Evolutionary conservation across 371 early-diverging fungal genomes (phyloP).

Genomic region (Mortierella sp.): DNA sequence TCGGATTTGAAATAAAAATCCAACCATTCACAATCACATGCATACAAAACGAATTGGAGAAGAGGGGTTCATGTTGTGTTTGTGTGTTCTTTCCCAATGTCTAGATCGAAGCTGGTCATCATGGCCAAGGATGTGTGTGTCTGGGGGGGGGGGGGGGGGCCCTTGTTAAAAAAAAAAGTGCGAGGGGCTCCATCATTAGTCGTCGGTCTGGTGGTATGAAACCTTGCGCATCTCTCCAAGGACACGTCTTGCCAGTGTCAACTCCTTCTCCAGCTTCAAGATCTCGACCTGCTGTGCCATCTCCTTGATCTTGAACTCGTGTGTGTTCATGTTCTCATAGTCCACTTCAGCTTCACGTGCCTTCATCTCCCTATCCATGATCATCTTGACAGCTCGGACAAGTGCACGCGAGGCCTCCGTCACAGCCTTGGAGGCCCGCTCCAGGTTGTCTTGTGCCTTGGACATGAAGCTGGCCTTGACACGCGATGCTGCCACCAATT

Average conservation of each 20-base stretch:
- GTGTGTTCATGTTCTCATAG: constrained; percentile 80
- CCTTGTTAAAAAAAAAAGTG: no score
- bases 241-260: constrained; percentile 85
- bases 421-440: constrained; percentile 92
- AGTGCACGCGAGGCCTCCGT: constrained; percentile 90
- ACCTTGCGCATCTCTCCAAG: constrained; percentile 93
- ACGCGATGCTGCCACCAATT: constrained; percentile 96
- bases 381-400: constrained; percentile 92
- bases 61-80: no score
- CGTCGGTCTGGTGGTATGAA: constrained; percentile 70
- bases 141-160: no score
- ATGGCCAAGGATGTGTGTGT: no score
- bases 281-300: constrained; percentile 98
- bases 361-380: constrained; percentile 79
- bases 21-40: no score
- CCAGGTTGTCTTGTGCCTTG: constrained; percentile 91
- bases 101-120: no score
- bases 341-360: constrained; percentile 70
- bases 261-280: constrained; percentile 92
- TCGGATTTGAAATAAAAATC: no score
- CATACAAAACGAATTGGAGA: no score
- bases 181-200: no score
- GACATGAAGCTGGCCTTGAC: constrained; percentile 94
- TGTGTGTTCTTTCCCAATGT: no score
- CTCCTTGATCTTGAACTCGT: constrained; percentile 95